A percentile compares a stretch with the other conserved stretches of the same genome.
These are phyloP conservation scores for Auricularia sp. DNA, from an alignment of 768 basidiomycete genomes.

Conservation along the genomic window DNA sequence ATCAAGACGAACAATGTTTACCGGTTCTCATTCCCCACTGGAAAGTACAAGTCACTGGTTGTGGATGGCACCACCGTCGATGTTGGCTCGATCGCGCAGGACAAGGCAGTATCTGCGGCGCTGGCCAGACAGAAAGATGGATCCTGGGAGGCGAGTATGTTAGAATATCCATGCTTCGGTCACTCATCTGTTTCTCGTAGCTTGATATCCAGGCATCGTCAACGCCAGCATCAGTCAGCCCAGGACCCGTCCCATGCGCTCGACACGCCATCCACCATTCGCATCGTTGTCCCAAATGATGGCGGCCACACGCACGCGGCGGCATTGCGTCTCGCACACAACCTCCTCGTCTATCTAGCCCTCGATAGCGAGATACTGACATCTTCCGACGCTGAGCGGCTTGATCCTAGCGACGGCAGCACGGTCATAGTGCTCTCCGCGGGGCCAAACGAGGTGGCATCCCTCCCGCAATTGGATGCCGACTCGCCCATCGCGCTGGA, in stretches of 20 bases:
- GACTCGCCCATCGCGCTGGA: constrained; percentile 13
- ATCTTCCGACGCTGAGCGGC: constrained; percentile 26
- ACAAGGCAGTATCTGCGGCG: no score
- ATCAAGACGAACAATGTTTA: constrained; percentile 24
- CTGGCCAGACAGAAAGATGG: no score
- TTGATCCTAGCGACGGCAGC: constrained; percentile 23
- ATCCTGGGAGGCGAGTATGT: no score
- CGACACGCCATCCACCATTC: constrained; percentile 39
- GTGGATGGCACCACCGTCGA: no score
- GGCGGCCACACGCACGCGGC: constrained; percentile 33
- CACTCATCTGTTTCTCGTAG: no score
- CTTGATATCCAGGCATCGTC: no score
- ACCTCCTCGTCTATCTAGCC: constrained; percentile 55
- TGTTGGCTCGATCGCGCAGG: no score
- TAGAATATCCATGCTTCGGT: no score
- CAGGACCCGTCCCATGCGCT: constrained; percentile 59
- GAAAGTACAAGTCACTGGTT: no score
- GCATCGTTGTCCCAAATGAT: constrained; percentile 41
- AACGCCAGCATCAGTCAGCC: constrained; percentile 13
- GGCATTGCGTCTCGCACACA: constrained; percentile 58
- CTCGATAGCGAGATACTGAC: constrained; percentile 54
- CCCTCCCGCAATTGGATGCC: constrained; percentile 14
- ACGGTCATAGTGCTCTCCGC: constrained; percentile 53
- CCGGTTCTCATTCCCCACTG: constrained; percentile 9
- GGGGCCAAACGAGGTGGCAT: constrained; percentile 25